These are phyloP conservation scores for Rhizomucor pusillus DNA, from an alignment of 371 early-diverging fungal genomes.

Conservation along the genomic window DNA sequence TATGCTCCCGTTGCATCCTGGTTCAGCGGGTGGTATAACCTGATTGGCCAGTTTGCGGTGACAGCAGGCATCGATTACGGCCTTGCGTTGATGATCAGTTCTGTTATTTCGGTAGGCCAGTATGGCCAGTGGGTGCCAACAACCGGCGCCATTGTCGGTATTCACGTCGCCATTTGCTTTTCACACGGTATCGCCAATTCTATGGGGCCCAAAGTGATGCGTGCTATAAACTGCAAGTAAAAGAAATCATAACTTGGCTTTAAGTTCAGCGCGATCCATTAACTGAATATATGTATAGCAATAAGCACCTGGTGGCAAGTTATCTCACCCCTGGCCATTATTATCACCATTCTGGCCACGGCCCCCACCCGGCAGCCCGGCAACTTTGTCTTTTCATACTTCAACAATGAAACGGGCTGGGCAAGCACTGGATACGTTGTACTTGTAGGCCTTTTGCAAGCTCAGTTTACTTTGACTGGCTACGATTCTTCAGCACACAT, in stretches of 20 bases:
- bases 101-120: conserved; percentile 45
- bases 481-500: conserved; percentile 72
- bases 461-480: conserved; percentile 45
- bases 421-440: conserved; percentile 22
- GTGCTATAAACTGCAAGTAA: conserved; percentile 48
- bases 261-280: conserved; percentile 19
- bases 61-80: conserved; percentile 58
- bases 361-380: conserved; percentile 46
- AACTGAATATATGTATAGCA: conserved; percentile 16
- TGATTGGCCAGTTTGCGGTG: conserved; percentile 43
- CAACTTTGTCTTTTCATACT: conserved; percentile 32
- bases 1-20: conserved; percentile 38
- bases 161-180: conserved; percentile 52
- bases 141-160: conserved; percentile 35
- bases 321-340: conserved; percentile 27
- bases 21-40: conserved; percentile 46
- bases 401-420: conserved; percentile 38
- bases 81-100: conserved; percentile 47
- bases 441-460: conserved; percentile 31
- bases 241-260: too few relatives aligned
- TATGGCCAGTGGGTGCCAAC: conserved; percentile 39
- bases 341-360: conserved; percentile 29
- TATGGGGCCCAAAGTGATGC: conserved; percentile 45
- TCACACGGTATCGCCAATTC: conserved; percentile 58
- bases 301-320: conserved; percentile 44